Evolutionary conservation across 805 yeast species (phyloP).

Genomic region (Metschnikowia lachancei): DNA sequence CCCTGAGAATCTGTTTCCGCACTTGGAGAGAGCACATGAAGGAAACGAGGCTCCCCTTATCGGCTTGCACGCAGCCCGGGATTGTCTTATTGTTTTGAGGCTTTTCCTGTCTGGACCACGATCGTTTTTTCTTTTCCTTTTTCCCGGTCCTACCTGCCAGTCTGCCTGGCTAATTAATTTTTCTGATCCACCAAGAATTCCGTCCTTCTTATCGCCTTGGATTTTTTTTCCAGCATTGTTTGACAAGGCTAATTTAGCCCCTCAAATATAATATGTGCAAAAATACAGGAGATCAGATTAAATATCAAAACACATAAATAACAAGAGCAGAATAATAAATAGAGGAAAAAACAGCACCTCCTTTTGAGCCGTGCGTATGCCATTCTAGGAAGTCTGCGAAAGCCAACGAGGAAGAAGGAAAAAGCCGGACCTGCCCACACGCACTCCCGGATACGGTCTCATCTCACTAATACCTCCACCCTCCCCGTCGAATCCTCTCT

Average conservation of each 20-base stretch:
- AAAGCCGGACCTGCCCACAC: conserved; percentile 3
- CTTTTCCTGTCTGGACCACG: not conserved
- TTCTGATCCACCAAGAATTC: too few species aligned
- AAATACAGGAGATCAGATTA: too few species aligned
- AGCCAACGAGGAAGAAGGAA: not conserved
- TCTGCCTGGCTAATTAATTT: too few species aligned
- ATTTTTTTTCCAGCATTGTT: too few species aligned
- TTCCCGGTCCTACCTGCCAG: too few species aligned
- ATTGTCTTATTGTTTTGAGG: not conserved
- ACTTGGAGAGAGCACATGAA: too few species aligned
- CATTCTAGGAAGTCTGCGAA: not conserved
- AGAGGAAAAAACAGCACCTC: not conserved
- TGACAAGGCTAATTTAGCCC: too few species aligned
- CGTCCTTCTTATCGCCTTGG: too few species aligned
- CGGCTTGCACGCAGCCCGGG: conserved; percentile 1
- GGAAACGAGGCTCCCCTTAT: conserved; percentile 1
- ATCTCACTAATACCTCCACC: not conserved
- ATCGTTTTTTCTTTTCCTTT: not conserved
- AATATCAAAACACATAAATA: not conserved
- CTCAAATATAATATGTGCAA: too few species aligned
- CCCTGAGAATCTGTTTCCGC: too few species aligned
- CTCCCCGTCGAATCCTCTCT: not conserved
- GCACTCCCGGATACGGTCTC: conserved; percentile 1
- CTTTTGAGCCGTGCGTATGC: not conserved
- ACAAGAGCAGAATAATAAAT: not conserved